These are phyloP conservation scores for Spencermartinsiella ligniputridi DNA, from an alignment of 1,139 yeast genomes.

Conservation along the genomic window DNA sequence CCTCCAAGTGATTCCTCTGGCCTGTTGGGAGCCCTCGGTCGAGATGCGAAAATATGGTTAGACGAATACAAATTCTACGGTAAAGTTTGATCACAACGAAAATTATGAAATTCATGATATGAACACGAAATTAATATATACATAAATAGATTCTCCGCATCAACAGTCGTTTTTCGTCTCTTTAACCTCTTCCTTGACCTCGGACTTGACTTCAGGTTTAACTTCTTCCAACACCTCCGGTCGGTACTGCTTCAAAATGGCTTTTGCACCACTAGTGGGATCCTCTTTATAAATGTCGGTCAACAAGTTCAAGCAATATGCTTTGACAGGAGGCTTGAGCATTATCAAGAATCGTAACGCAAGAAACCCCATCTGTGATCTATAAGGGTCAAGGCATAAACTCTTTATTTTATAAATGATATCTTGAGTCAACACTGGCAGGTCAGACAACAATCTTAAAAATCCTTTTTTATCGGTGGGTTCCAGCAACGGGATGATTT, in stretches of 20 bases:
- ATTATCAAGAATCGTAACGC: constrained; percentile 75
- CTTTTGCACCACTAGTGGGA: constrained; percentile 50
- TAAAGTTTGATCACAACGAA: constrained; percentile 17
- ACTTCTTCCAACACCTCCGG: constrained; percentile 20
- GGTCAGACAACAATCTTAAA: constrained; percentile 75
- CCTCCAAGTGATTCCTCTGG: constrained; percentile 21
- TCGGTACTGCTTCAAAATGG: constrained; percentile 48
- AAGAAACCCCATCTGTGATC: constrained; percentile 71
- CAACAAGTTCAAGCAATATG: constrained; percentile 60
- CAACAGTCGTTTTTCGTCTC: no score
- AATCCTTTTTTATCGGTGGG: constrained; percentile 73
- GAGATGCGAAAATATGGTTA: constrained; percentile 29
- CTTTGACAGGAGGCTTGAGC: constrained; percentile 84
- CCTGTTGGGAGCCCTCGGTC: constrained; percentile 27
- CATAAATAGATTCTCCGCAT: no score
- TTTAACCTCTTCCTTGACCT: constrained; percentile 1
- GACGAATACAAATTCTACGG: constrained; percentile 28
- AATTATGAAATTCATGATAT: no score
- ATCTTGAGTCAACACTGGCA: constrained; percentile 65
- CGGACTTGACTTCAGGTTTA: not conserved
- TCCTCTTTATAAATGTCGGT: constrained; percentile 56
- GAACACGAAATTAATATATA: no score
- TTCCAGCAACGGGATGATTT: constrained; percentile 79
- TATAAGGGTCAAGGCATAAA: constrained; percentile 79
- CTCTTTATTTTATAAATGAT: constrained; percentile 64